A percentile compares a stretch with the other conserved stretches of the same genome.
Conservation (phyloP, 305 asterid genomes). For the Plantago coronopus region DNA sequence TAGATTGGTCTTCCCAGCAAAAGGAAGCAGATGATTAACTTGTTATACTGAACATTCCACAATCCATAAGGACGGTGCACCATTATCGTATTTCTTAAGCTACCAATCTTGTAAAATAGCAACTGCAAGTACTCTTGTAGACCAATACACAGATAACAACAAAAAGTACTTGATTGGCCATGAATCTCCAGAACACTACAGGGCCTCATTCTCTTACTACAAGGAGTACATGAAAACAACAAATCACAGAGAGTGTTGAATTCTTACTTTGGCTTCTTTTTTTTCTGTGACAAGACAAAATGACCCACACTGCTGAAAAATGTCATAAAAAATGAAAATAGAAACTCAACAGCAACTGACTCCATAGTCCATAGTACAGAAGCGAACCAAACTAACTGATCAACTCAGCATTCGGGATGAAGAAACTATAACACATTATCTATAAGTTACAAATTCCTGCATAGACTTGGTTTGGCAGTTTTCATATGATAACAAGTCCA, state of each 20-base stretch:
- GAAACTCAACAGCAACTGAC: not conserved
- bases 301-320: not conserved
- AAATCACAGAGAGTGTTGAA: not conserved
- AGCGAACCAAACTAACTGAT: not conserved
- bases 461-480: not conserved
- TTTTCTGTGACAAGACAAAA: slow-evolving; percentile 2
- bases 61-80: not conserved
- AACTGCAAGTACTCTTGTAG: not conserved
- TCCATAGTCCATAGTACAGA: not conserved
- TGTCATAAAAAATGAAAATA: slow-evolving; percentile 3
- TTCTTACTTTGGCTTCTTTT: not conserved
- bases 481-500: too few relatives aligned
- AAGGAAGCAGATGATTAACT: too few relatives aligned
- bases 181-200: not conserved
- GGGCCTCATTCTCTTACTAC: not conserved
- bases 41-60: not conserved
- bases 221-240: not conserved
- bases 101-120: not conserved
- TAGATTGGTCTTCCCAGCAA: too few relatives aligned
- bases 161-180: not conserved
- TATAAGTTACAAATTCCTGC: slow-evolving; percentile 9
- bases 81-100: not conserved
- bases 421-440: not conserved
- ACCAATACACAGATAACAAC: not conserved
- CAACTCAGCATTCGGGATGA: slow-evolving; percentile 6